These are phyloP conservation scores for Aureobasidium sp. DNA, from an alignment of 2,329 filamentous ascomycete genomes.

Conservation along the genomic window DNA sequence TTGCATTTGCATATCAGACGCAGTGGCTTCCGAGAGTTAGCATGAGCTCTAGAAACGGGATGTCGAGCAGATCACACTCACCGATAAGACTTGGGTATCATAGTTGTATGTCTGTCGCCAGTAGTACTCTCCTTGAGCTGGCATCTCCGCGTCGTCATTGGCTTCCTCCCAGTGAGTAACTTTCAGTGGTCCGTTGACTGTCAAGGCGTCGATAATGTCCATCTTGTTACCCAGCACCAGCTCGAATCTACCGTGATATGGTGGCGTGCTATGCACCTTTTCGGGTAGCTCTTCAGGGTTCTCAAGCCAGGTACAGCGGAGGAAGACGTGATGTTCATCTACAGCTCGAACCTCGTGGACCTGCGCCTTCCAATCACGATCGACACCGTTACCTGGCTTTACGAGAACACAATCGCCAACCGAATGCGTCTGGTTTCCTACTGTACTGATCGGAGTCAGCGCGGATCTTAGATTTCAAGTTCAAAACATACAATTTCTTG, in stretches of 20 bases:
- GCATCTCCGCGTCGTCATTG: conserved; percentile 40
- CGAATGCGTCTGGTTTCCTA: conserved; percentile 34
- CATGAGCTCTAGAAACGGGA: background rate
- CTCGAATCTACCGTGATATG: conserved; percentile 60
- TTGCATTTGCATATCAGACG: conserved; percentile 31
- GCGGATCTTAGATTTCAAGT: conserved; percentile 21
- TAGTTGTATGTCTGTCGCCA: conserved; percentile 36
- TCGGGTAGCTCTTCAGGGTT: conserved; percentile 60
- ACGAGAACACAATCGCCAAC: conserved; percentile 37
- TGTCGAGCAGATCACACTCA: conserved; percentile 16
- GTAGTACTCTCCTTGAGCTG: conserved; percentile 29
- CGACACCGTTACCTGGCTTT: conserved; percentile 24
- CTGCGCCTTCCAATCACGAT: conserved; percentile 58
- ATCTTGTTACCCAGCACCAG: conserved; percentile 67
- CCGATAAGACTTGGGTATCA: conserved; percentile 27
- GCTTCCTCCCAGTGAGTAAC: conserved; percentile 64
- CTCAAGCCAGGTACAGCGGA: conserved; percentile 69
- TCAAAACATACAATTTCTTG: conserved; percentile 33
- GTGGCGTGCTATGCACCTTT: conserved; percentile 40
- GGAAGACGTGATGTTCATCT: conserved; percentile 65
- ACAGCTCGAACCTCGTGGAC: conserved; percentile 66
- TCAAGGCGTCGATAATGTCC: conserved; percentile 66
- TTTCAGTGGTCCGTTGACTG: conserved; percentile 53
- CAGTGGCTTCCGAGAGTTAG: conserved; percentile 19
- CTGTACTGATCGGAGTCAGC: conserved; percentile 18